Percentiles rank a stretch among this genome's conserved stretches.
These are phyloP conservation scores for Leccinum solheimii DNA, from an alignment of 1,284 basidiomycete genomes.

Conservation along the genomic window DNA sequence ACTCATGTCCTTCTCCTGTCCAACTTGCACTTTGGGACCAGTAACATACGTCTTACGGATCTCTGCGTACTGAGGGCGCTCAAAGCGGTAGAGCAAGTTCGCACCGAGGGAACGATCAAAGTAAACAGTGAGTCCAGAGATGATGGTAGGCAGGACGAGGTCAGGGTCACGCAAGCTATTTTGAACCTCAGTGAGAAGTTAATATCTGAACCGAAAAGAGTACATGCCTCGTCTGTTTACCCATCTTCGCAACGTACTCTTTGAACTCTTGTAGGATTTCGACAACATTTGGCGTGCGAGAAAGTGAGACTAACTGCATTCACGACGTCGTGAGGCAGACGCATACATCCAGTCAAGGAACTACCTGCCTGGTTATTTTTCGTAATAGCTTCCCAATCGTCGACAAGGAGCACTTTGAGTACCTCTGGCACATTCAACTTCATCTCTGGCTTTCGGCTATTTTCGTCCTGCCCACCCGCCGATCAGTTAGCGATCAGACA, in stretches of 20 bases:
- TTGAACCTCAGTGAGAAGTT: not conserved
- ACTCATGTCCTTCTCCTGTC: conserved; percentile 42
- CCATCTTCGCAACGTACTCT: conserved; percentile 54
- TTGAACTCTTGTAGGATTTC: conserved; percentile 82
- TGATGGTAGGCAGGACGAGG: conserved; percentile 73
- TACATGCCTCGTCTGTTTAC: conserved; percentile 51
- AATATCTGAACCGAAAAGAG: not conserved
- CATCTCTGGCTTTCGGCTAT: conserved; percentile 81
- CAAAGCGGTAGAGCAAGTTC: conserved; percentile 92
- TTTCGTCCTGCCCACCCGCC: conserved; percentile 50
- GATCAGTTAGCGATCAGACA: conserved; percentile 5
- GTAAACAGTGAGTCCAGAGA: conserved; percentile 89
- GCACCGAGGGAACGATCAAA: conserved; percentile 91
- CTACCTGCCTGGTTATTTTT: conserved; percentile 82
- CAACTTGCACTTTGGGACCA: too few relatives aligned
- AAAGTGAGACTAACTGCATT: conserved; percentile 81
- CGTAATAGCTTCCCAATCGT: conserved; percentile 98
- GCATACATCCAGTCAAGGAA: not conserved
- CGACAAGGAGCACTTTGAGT: conserved; percentile 88
- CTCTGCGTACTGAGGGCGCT: conserved; percentile 89
- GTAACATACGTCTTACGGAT: conserved; percentile 47
- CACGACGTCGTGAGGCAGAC: not conserved
- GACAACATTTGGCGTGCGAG: conserved; percentile 79
- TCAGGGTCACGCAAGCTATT: conserved; percentile 61
- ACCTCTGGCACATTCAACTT: conserved; percentile 88